A percentile compares a stretch with the other conserved stretches of the same genome.
These are phyloP conservation scores for Suillus subaureus DNA, from an alignment of 768 basidiomycete species.

Conservation along the genomic window DNA sequence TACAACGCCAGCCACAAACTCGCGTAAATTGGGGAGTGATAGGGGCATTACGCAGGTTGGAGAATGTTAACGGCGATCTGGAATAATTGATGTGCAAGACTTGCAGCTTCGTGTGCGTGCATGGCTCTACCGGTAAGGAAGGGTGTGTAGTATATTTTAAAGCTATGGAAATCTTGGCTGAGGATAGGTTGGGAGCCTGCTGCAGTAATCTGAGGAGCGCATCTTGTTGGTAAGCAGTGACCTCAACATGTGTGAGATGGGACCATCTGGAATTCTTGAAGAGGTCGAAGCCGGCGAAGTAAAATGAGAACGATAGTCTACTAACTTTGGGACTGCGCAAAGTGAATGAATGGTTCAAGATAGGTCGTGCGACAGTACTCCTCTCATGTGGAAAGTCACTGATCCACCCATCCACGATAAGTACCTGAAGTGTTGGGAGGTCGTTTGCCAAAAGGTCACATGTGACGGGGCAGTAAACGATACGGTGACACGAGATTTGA, in stretches of 20 bases:
- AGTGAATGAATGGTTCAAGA: slow-evolving; percentile 13
- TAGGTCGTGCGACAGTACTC: neutral
- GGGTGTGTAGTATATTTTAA: neutral
- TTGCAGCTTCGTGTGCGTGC: slow-evolving; percentile 19
- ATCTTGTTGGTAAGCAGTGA: neutral
- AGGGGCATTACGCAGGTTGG: neutral
- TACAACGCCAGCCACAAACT: neutral
- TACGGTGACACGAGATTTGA: slow-evolving; percentile 11
- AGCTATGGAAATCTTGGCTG: slow-evolving; percentile 9
- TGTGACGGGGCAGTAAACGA: slow-evolving; percentile 4
- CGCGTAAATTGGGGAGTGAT: neutral
- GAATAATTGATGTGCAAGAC: neutral
- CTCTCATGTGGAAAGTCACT: neutral
- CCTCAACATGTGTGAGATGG: slow-evolving; percentile 18
- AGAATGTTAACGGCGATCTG: neutral
- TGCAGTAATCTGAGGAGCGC: slow-evolving; percentile 4
- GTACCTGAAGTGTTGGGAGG: slow-evolving; percentile 21
- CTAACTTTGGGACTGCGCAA: slow-evolving; percentile 20
- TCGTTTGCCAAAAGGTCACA: slow-evolving; percentile 19
- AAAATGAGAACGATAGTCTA: too few relatives aligned
- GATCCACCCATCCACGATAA: slow-evolving; percentile 17
- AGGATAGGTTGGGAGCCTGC: neutral
- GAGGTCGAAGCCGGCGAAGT: neutral
- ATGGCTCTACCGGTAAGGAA: neutral
- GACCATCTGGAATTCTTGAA: slow-evolving; percentile 21